These are phyloP conservation scores for Nicotiana obtusifolia DNA, from an alignment of 257 asterid species.

Conservation along the genomic window DNA sequence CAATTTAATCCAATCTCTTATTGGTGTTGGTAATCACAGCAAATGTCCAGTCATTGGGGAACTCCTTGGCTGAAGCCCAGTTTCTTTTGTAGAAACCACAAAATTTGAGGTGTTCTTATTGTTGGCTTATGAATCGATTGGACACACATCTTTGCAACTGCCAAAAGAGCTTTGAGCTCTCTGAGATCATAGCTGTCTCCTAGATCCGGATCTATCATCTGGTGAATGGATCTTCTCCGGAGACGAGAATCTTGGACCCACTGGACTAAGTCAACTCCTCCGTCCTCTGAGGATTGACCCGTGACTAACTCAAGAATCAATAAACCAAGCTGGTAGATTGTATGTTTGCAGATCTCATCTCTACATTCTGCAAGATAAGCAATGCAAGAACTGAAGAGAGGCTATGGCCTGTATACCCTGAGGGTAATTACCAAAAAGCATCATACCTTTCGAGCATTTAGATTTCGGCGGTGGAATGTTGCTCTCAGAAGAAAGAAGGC, in stretches of 20 bases:
- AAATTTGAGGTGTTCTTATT: constrained; percentile 44
- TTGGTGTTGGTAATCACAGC: too few species aligned
- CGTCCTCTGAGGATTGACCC: constrained; percentile 75
- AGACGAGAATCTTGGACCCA: constrained; percentile 65
- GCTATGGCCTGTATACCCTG: not conserved
- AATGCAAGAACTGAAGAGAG: not conserved
- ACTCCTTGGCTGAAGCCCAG: constrained; percentile 22
- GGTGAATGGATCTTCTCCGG: constrained; percentile 43
- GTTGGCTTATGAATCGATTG: constrained; percentile 43
- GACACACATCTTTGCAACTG: constrained; percentile 74
- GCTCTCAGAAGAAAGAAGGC: constrained; percentile 36
- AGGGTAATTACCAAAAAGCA: not conserved
- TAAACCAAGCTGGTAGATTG: constrained; percentile 77
- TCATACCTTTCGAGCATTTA: constrained; percentile 47
- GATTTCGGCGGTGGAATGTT: constrained; percentile 20
- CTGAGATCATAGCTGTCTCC: constrained; percentile 53
- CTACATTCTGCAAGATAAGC: constrained; percentile 37
- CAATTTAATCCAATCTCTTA: too few species aligned
- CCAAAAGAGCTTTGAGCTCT: constrained; percentile 60
- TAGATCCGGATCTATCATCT: constrained; percentile 86
- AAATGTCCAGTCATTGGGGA: not conserved
- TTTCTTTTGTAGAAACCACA: constrained; percentile 74
- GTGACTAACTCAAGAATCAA: constrained; percentile 81
- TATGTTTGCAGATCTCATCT: constrained; percentile 40
- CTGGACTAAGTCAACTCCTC: constrained; percentile 52